These are phyloP conservation scores for Talinum fruticosum DNA, from an alignment of 148 eudicot species.

Conservation along the genomic window DNA sequence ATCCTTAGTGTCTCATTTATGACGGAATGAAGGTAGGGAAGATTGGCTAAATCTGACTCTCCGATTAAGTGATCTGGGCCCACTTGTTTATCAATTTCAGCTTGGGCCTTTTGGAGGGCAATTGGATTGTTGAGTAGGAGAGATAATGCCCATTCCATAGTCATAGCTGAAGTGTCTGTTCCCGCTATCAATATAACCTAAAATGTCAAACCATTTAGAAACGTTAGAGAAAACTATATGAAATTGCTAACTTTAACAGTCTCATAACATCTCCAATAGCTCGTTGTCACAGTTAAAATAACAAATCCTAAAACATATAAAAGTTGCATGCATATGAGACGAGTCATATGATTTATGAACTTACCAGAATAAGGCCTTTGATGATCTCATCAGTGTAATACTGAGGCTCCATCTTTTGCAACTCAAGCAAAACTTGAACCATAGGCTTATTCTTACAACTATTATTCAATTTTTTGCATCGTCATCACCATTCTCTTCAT, in stretches of 20 bases:
- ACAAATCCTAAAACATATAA: no score
- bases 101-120: not conserved
- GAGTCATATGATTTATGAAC: not conserved
- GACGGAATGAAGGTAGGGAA: constrained; percentile 2
- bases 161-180: no score
- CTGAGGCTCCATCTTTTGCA: constrained; percentile 42
- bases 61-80: not conserved
- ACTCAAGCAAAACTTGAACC: constrained; percentile 37
- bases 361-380: constrained; percentile 48
- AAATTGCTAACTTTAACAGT: no score
- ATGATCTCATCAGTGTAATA: constrained; percentile 47
- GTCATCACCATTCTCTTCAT: not conserved
- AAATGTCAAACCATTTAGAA: no score
- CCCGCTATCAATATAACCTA: no score
- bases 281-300: no score
- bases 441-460: constrained; percentile 28
- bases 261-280: no score
- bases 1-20: constrained; percentile 10
- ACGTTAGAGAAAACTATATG: no score
- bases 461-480: not conserved
- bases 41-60: not conserved
- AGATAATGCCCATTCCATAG: not conserved
- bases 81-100: constrained; percentile 11
- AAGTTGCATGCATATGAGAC: not conserved
- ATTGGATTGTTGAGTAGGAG: constrained; percentile 8